phyloP scores from a whole-genome alignment of 2,329 filamentous ascomycete species.

The Microdochium trichocladiopsis region DNA sequence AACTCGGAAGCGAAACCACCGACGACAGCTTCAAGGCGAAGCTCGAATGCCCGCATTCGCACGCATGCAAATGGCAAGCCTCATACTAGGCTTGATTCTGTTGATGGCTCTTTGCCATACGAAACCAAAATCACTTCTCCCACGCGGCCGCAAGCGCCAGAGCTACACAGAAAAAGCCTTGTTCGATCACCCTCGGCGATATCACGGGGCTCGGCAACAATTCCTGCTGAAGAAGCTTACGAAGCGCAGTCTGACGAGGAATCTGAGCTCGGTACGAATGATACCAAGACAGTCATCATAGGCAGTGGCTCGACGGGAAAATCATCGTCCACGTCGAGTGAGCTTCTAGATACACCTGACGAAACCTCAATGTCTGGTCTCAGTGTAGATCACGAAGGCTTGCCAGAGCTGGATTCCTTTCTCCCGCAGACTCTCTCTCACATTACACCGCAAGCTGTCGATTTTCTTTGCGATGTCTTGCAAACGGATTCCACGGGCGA shows the following conservation, averaged over 20 bases:
- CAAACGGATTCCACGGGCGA: constrained; percentile 49
- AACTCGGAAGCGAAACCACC: neutral
- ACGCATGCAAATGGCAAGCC: constrained; percentile 17
- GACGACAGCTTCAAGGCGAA: constrained; percentile 13
- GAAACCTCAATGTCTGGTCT: constrained; percentile 3
- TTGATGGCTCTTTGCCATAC: constrained; percentile 11
- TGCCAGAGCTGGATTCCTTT: constrained; percentile 22
- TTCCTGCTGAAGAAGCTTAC: neutral
- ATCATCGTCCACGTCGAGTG: neutral
- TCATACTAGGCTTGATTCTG: constrained; percentile 12
- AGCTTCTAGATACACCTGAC: constrained; percentile 8
- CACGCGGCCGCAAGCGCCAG: neutral
- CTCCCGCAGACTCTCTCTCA: constrained; percentile 50
- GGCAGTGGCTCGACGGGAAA: neutral
- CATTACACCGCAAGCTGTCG: constrained; percentile 47
- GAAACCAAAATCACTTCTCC: constrained; percentile 12
- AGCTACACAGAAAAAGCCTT: neutral
- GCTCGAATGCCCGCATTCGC: constrained; percentile 19
- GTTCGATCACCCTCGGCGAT: neutral
- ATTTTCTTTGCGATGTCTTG: constrained; percentile 54
- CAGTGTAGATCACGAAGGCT: constrained; percentile 8
- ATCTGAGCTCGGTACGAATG: neutral
- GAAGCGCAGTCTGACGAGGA: neutral
- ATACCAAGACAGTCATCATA: neutral
- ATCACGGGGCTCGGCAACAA: neutral